A percentile compares a stretch with the other conserved stretches of the same genome.
These are phyloP conservation scores for Paxillus rubicundulus DNA, from an alignment of 768 basidiomycete genomes.

Conservation along the genomic window DNA sequence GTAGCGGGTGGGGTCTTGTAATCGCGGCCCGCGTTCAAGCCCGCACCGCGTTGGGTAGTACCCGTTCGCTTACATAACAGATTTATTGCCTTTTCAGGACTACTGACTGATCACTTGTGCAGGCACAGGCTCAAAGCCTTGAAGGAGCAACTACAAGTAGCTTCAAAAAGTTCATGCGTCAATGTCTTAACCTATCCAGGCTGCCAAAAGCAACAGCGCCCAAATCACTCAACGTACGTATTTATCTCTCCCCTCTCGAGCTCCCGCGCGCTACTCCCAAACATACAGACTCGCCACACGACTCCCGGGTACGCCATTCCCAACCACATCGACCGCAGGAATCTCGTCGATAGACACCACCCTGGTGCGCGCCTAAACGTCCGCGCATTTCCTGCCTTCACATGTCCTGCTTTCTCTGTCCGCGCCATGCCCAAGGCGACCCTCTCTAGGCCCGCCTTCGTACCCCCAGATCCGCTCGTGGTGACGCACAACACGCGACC, in stretches of 20 bases:
- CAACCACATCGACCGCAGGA: slow-evolving; percentile 6
- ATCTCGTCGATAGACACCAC: slow-evolving; percentile 17
- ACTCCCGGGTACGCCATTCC: slow-evolving; percentile 17
- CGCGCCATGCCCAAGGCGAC: slow-evolving; percentile 24
- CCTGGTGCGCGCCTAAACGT: slow-evolving; percentile 13
- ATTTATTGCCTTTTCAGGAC: too few relatives aligned
- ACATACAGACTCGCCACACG: slow-evolving; percentile 9
- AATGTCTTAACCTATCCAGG: slow-evolving; percentile 13
- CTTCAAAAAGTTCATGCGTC: slow-evolving; percentile 4
- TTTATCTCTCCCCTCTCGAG: too few relatives aligned
- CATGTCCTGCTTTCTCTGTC: slow-evolving; percentile 19
- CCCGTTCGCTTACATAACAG: too few relatives aligned
- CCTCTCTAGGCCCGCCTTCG: slow-evolving; percentile 11
- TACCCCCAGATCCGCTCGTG: slow-evolving; percentile 20
- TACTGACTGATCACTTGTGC: too few relatives aligned
- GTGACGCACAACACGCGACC: slow-evolving; percentile 13
- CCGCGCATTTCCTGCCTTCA: slow-evolving; percentile 15
- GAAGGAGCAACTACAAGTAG: background rate
- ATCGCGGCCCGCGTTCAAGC: too few relatives aligned
- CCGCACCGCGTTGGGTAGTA: too few relatives aligned
- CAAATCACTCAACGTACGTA: slow-evolving; percentile 5
- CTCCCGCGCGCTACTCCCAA: background rate
- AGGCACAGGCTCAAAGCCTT: too few relatives aligned
- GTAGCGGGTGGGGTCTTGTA: too few relatives aligned
- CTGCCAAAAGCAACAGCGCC: slow-evolving; percentile 7